Conservation (phyloP, 2,329 filamentous ascomycete genomes). For the Onygena corvina region DNA sequence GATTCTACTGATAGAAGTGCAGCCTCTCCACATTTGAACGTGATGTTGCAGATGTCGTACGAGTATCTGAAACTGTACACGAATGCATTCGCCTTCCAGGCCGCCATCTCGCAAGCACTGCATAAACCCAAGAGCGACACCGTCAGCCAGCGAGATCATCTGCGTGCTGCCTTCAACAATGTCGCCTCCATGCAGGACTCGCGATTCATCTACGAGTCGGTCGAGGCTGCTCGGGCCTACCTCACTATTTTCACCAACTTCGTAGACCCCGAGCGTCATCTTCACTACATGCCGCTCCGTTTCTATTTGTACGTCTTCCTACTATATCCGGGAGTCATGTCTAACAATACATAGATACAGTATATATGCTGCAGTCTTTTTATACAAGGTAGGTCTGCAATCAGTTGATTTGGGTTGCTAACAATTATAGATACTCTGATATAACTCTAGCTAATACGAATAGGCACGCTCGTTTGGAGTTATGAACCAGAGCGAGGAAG, state of each 20-base stretch:
- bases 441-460: background rate
- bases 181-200: constrained; percentile 51
- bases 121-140: constrained; percentile 29
- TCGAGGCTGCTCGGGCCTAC: constrained; percentile 52
- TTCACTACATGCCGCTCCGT: constrained; percentile 53
- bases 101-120: constrained; percentile 46
- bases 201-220: constrained; percentile 54
- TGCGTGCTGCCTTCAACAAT: constrained; percentile 39
- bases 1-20: background rate
- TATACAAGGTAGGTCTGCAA: constrained; percentile 44
- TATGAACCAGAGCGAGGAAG: constrained; percentile 43
- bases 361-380: constrained; percentile 53
- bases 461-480: constrained; percentile 48
- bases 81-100: constrained; percentile 65
- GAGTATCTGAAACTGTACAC: constrained; percentile 63
- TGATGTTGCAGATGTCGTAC: constrained; percentile 56
- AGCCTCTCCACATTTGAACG: constrained; percentile 54
- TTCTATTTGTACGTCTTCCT: constrained; percentile 45
- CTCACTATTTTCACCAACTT: constrained; percentile 49
- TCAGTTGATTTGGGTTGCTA: background rate
- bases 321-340: constrained; percentile 12
- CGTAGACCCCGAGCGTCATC: constrained; percentile 46
- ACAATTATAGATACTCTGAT: background rate
- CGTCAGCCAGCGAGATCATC: constrained; percentile 29
- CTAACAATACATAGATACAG: constrained; percentile 27